phyloP scores from a whole-genome alignment of 257 asterid species.

The Plantago ovata region DNA sequence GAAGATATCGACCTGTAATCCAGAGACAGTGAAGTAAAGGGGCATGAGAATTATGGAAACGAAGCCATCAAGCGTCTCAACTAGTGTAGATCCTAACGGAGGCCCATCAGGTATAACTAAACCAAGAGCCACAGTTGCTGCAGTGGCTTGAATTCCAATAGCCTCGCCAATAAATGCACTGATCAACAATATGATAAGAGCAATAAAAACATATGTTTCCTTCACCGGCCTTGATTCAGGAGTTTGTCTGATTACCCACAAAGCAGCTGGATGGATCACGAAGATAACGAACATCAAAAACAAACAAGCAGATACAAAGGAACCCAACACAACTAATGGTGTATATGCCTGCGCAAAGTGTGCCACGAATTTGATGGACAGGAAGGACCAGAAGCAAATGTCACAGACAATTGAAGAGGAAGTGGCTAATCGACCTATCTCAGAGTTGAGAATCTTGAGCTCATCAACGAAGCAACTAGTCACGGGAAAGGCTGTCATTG shows the following conservation, averaged over 20 bases:
- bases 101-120: slow-evolving; percentile 66
- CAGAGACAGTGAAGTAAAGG: slow-evolving; percentile 47
- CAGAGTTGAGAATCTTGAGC: slow-evolving; percentile 63
- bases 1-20: slow-evolving; percentile 48
- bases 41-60: slow-evolving; percentile 54
- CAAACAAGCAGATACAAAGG: slow-evolving; percentile 24
- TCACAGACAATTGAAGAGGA: slow-evolving; percentile 60
- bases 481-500: slow-evolving; percentile 73
- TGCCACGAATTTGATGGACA: slow-evolving; percentile 30
- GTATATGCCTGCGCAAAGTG: slow-evolving; percentile 32
- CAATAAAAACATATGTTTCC: slow-evolving; percentile 35
- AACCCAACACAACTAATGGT: slow-evolving; percentile 26
- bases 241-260: slow-evolving; percentile 50
- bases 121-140: slow-evolving; percentile 48
- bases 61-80: slow-evolving; percentile 60
- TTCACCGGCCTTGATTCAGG: slow-evolving; percentile 56
- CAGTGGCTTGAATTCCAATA: slow-evolving; percentile 49
- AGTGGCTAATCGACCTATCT: slow-evolving; percentile 62
- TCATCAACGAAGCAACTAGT: slow-evolving; percentile 60
- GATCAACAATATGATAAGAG: slow-evolving; percentile 34
- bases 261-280: slow-evolving; percentile 54
- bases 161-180: slow-evolving; percentile 46
- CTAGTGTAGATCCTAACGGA: slow-evolving; percentile 56
- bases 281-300: slow-evolving; percentile 32
- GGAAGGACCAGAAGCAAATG: slow-evolving; percentile 43